These are phyloP conservation scores for Favolaschia claudopus DNA, from an alignment of 768 basidiomycete species.

Conservation along the genomic window DNA sequence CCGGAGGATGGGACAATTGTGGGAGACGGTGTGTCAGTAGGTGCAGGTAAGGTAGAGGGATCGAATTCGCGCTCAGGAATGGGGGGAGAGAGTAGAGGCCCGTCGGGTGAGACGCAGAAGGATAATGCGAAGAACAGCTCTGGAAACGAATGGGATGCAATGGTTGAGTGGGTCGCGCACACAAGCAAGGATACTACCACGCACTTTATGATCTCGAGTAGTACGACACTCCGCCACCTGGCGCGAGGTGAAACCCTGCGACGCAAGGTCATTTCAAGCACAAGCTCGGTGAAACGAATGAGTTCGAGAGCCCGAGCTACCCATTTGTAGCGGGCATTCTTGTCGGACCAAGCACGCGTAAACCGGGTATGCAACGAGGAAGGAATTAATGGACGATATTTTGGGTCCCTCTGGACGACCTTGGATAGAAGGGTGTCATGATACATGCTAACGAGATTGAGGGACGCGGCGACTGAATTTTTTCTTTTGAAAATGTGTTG, in stretches of 20 bases:
- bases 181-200: slow-evolving; percentile 31
- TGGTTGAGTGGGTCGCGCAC: neutral
- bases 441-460: slow-evolving; percentile 91
- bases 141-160: slow-evolving; percentile 36
- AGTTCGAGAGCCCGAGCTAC: slow-evolving; percentile 77
- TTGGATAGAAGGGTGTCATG: slow-evolving; percentile 90
- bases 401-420: slow-evolving; percentile 68
- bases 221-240: slow-evolving; percentile 79
- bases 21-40: slow-evolving; percentile 62
- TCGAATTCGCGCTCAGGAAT: slow-evolving; percentile 92
- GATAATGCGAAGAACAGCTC: slow-evolving; percentile 76
- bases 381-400: slow-evolving; percentile 78
- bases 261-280: slow-evolving; percentile 88
- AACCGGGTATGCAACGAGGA: slow-evolving; percentile 85
- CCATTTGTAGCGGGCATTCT: slow-evolving; percentile 77
- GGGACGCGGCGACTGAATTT: slow-evolving; percentile 84
- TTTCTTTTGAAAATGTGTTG: slow-evolving; percentile 27
- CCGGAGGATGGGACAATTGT: slow-evolving; percentile 67
- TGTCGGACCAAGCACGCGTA: slow-evolving; percentile 86
- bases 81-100: slow-evolving; percentile 77
- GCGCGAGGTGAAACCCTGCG: slow-evolving; percentile 70
- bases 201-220: slow-evolving; percentile 88
- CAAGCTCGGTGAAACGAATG: slow-evolving; percentile 80
- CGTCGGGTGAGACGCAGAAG: slow-evolving; percentile 79
- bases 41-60: slow-evolving; percentile 67